phyloP scores from a whole-genome alignment of 2,329 filamentous ascomycete genomes.

The Hymenoscyphus repandus region DNA sequence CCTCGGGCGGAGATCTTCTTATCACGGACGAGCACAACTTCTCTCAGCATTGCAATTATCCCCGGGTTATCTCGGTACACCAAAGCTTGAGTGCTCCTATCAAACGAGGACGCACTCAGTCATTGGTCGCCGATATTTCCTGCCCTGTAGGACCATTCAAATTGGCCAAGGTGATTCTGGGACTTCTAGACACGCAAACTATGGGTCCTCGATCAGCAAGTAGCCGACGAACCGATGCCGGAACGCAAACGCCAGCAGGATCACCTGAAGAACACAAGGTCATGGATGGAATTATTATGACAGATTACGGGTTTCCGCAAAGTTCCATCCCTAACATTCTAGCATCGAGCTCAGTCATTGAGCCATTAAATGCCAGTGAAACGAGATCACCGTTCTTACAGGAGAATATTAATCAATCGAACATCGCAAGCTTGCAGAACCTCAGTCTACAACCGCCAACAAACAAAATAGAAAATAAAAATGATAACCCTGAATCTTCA shows the following conservation, averaged over 20 bases:
- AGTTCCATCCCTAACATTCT: not conserved
- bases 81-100: conserved; percentile 12
- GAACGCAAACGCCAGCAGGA: conserved; percentile 23
- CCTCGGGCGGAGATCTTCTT: conserved; percentile 13
- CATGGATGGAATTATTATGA: conserved; percentile 14
- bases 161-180: conserved; percentile 23
- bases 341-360: not conserved
- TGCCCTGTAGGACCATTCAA: conserved; percentile 26
- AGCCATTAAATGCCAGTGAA: not conserved
- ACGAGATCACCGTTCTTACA: not conserved
- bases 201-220: not conserved
- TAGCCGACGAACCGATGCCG: conserved; percentile 5
- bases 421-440: too few species aligned
- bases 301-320: conserved; percentile 20
- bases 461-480: too few species aligned
- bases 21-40: conserved; percentile 16
- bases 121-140: conserved; percentile 14
- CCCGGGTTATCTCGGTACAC: conserved; percentile 20
- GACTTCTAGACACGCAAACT: conserved; percentile 12
- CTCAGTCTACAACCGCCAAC: too few species aligned
- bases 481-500: too few species aligned
- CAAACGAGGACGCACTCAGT: not conserved
- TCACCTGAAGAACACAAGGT: conserved; percentile 19
- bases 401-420: not conserved
- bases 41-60: conserved; percentile 1